Base-by-base conservation (phyloP, 2,329 filamentous ascomycete genomes). In the Alternaria panax region DNA sequence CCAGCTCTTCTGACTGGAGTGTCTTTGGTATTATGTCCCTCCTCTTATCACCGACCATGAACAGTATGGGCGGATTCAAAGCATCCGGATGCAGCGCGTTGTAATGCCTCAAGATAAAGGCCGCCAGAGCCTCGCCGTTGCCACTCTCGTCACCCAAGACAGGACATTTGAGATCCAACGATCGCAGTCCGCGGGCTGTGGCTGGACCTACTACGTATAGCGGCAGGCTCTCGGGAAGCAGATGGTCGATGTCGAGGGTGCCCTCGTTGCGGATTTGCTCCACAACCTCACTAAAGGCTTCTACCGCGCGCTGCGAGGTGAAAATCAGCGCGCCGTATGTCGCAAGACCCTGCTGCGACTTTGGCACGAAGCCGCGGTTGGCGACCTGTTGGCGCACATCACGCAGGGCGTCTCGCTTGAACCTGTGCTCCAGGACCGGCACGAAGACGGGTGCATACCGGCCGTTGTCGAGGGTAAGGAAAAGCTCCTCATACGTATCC, bases 1-100 rank as follows among this genome's bases (percentile, higher is more conserved):
- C 77, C 8, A 93, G 78, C 0, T 74, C 68, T 0, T 81, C 73
- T 38, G 86, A 84, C 82, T 88, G 91, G 36, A 98, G 81, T 1
- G 87, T 92, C 68, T 86, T 91, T 1, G 95, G 93, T 64, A 99
- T 97, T 65, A 97, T 88, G 75, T 98, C 95, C 43, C 95, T 83
- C 54, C 93, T 86, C 74, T 93, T 91, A 75, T 97, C 94, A 20
- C 95, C 95, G 0, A 96, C 93, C 14, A 96, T 85, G 76, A 98
- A 99, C 1, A 98, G 80, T 5, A 98, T 77, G 0, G 90, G 85
- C 0, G 85, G 88, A 68, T 87, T 87, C 14, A 55, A 47, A 7
- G 70, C 53, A 58, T 66, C 67, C 28, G 69, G 71, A 54, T 77
- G 70, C 11, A 82, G 62, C 7, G 59, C 58, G 54, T 85, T 86